These are phyloP conservation scores for Davidsoniella virescens DNA, from an alignment of 2,329 filamentous ascomycete species.

Conservation along the genomic window DNA sequence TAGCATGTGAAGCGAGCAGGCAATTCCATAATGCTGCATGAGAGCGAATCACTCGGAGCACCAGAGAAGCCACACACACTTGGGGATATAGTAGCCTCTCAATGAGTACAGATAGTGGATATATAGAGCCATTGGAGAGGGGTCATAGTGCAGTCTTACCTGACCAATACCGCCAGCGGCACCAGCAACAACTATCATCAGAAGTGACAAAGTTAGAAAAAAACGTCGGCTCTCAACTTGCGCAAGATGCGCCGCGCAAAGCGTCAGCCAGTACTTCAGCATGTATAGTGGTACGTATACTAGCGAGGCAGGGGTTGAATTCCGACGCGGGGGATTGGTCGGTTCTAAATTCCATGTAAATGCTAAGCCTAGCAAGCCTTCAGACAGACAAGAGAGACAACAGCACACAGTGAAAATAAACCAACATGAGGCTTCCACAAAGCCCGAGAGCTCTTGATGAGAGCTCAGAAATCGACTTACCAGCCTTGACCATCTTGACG, in stretches of 20 bases:
- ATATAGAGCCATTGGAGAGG: background rate
- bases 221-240: too few relatives aligned
- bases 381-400: background rate
- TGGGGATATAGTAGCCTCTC: background rate
- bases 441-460: background rate
- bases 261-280: too few relatives aligned
- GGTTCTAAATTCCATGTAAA: background rate
- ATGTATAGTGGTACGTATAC: constrained; percentile 1
- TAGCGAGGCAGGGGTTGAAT: background rate
- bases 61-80: background rate
- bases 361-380: background rate
- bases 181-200: constrained; percentile 60
- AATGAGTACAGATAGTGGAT: too few relatives aligned
- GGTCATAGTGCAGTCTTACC: constrained; percentile 33
- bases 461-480: constrained; percentile 23
- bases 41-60: background rate
- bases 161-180: constrained; percentile 97
- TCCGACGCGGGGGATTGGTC: background rate
- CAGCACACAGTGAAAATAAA: background rate
- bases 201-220: constrained; percentile 12
- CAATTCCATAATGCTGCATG: background rate
- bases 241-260: too few relatives aligned
- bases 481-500: constrained; percentile 42
- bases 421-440: background rate
- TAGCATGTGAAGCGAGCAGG: too few relatives aligned